Conservation (phyloP, 2,329 filamentous ascomycete species). For the Talaromyces sp. region DNA sequence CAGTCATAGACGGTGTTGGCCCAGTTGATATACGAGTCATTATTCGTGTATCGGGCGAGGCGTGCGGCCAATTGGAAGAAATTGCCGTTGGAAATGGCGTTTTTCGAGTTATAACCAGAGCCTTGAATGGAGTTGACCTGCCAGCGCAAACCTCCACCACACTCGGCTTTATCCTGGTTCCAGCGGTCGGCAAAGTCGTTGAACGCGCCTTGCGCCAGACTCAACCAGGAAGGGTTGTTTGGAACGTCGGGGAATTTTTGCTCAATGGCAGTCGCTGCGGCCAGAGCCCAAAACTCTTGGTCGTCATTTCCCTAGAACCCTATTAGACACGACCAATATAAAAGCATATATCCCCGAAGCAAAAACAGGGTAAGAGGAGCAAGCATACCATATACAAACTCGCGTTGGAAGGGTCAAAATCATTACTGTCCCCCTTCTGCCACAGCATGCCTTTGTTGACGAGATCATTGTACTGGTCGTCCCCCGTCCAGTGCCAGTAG, state of each 20-base stretch:
- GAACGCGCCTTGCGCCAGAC: slow-evolving; percentile 71
- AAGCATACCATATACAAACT: slow-evolving; percentile 18
- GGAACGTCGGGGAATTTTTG: slow-evolving; percentile 60
- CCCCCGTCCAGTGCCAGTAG: slow-evolving; percentile 76
- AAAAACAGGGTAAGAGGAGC: neutral
- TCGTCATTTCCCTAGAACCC: slow-evolving; percentile 40
- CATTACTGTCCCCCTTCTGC: slow-evolving; percentile 63
- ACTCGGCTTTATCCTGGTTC: slow-evolving; percentile 53
- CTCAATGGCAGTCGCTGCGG: slow-evolving; percentile 70
- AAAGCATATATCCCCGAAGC: neutral
- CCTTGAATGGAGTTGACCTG: slow-evolving; percentile 69
- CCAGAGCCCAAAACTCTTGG: slow-evolving; percentile 74
- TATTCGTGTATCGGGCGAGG: slow-evolving; percentile 68
- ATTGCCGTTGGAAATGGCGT: slow-evolving; percentile 48
- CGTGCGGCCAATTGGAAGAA: slow-evolving; percentile 55
- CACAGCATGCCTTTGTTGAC: slow-evolving; percentile 62
- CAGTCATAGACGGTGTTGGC: slow-evolving; percentile 61
- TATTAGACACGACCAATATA: neutral
- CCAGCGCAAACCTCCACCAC: slow-evolving; percentile 73
- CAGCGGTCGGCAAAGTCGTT: slow-evolving; percentile 70
- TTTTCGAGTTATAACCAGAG: slow-evolving; percentile 54
- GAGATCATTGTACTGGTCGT: slow-evolving; percentile 63
- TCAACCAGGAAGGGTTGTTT: slow-evolving; percentile 66
- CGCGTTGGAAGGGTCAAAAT: slow-evolving; percentile 64
- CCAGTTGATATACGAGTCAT: slow-evolving; percentile 70